Conservation (phyloP, 805 yeast genomes). For the Candida nemodendra region DNA sequence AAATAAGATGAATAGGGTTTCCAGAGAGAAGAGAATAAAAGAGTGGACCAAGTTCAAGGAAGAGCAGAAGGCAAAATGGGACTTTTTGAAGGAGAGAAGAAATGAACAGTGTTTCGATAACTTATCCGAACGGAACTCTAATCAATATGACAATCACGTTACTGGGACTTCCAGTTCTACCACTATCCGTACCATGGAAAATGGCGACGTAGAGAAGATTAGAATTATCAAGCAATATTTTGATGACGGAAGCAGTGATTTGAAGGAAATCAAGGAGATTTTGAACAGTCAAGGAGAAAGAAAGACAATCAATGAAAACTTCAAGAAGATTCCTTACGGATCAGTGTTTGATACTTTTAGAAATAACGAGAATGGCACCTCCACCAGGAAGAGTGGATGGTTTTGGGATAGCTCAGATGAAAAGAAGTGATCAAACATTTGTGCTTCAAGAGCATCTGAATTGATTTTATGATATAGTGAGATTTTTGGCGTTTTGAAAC, state of each 20-base stretch:
- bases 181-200: constrained; percentile 36
- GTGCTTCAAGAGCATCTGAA: too few species aligned
- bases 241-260: constrained; percentile 43
- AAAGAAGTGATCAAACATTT: constrained; percentile 8
- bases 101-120: constrained; percentile 26
- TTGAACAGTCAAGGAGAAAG: constrained; percentile 38
- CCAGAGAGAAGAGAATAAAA: constrained; percentile 36
- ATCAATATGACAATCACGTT: constrained; percentile 14
- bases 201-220: constrained; percentile 44
- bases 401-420: constrained; percentile 27
- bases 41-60: constrained; percentile 25
- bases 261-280: constrained; percentile 37
- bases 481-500: too few species aligned
- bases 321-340: constrained; percentile 8
- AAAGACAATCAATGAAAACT: constrained; percentile 24
- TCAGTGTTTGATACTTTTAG: too few species aligned
- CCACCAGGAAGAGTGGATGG: constrained; percentile 28
- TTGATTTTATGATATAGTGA: too few species aligned
- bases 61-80: constrained; percentile 29
- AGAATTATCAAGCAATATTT: constrained; percentile 37
- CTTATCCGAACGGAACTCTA: constrained; percentile 18
- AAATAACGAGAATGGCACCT: too few species aligned
- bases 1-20: constrained; percentile 47
- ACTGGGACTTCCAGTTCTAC: constrained; percentile 40
- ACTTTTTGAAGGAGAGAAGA: constrained; percentile 8